Conservation (phyloP, 2,329 filamentous ascomycete species). For the Dryadomyces quercus-mongolicae region DNA sequence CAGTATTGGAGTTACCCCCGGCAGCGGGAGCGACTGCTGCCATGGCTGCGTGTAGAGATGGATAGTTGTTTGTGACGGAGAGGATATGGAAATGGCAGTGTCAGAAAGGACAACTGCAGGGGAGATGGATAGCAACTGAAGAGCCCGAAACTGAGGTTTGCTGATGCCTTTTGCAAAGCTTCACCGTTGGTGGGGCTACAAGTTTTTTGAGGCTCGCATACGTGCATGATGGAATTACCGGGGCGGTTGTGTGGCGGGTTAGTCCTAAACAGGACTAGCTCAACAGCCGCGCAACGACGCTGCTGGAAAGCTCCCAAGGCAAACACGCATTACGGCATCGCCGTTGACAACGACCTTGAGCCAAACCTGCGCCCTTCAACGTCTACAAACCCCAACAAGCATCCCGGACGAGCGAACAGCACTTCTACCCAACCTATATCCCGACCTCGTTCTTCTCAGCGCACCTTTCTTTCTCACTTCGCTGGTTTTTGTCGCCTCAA, state of each 20-base stretch:
- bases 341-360: background rate
- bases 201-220: slow-evolving; percentile 4
- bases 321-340: slow-evolving; percentile 4
- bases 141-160: background rate
- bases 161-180: slow-evolving; percentile 1
- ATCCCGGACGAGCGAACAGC: background rate
- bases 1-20: slow-evolving; percentile 34
- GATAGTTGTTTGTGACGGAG: background rate
- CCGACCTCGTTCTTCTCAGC: background rate
- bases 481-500: background rate
- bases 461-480: too few relatives aligned
- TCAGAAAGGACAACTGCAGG: background rate
- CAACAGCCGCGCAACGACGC: slow-evolving; percentile 9
- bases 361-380: too few relatives aligned
- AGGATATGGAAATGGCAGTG: background rate
- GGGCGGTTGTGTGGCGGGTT: background rate
- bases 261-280: slow-evolving; percentile 5
- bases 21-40: slow-evolving; percentile 31
- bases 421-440: background rate
- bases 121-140: background rate
- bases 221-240: background rate
- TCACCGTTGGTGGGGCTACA: slow-evolving; percentile 1
- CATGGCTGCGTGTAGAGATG: slow-evolving; percentile 20
- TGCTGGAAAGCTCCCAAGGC: slow-evolving; percentile 2
- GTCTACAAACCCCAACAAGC: background rate